Evolutionary conservation across 257 asterid genomes (phyloP), one percentile per base, ranked within the genome.

Genomic region (Euphrasia confusa): DNA sequence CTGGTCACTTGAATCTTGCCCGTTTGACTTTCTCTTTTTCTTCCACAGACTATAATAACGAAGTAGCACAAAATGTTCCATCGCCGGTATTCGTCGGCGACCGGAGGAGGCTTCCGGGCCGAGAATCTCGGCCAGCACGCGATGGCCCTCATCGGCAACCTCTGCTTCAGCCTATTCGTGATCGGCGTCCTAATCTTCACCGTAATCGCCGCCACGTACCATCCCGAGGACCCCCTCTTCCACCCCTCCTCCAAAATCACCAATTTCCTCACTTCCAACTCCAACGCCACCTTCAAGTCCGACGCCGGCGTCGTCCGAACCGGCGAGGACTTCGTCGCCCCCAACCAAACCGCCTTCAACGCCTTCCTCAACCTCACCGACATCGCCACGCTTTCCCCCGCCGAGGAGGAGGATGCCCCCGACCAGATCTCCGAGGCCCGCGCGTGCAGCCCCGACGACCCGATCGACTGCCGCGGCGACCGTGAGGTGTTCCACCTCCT

Each of bases 161-260:
- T 92, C 3, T 84, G 93, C 56, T 89, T 92, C 80, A 76, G 84
- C 44, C 21, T 92, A 18, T 84, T 89, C 67, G 99, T 92, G 8
- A 63, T 87, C 60, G 97, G 82, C 60, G 97, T 92, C 30, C 73
- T 92, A 72, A 73, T 92, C 64, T 89, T 92, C 72, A 89, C 96
- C 37, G 69, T 92, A 58, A 89, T 92, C 57, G 99, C 96, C 49
- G 95, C 96, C 1, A 92, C 96, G 27, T 92, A 89, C 68, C 81
- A 92, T 65, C 99, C 99, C 2, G 96, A 86, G 69, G 98, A 91
- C 68, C 98, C 97, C 3, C 32, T 91, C 60, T 91, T 91, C 58
- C 94, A 79, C 73, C 95, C 98, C 67, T 89, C 99, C 9, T 65
- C 95, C 2, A 91, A 84, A 76, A 84, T 88, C 72, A 86, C 95